These are phyloP conservation scores for Crithidia acanthocephali DNA, from an alignment of 208 protist species.

Conservation along the genomic window DNA sequence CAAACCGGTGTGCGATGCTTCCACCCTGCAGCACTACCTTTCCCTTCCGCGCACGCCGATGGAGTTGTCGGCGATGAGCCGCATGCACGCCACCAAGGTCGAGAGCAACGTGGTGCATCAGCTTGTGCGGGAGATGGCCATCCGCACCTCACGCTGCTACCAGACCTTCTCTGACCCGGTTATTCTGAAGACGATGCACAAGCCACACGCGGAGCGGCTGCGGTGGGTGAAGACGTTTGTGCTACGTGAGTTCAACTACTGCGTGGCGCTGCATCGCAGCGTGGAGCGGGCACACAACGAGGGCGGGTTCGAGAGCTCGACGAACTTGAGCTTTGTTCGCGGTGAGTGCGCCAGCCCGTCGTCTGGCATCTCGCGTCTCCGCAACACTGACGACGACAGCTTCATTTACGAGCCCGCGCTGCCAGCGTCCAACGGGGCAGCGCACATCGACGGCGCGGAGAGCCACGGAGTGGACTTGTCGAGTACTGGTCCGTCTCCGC, in stretches of 20 bases:
- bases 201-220: slow-evolving; percentile 53
- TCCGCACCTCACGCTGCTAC: slow-evolving; percentile 78
- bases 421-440: background rate
- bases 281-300: slow-evolving; percentile 29
- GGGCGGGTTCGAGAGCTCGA: slow-evolving; percentile 27
- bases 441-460: background rate
- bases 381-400: slow-evolving; percentile 27
- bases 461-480: background rate
- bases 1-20: slow-evolving; percentile 17
- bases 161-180: slow-evolving; percentile 54
- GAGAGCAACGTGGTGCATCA: slow-evolving; percentile 31
- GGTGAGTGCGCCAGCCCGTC: slow-evolving; percentile 1
- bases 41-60: slow-evolving; percentile 52
- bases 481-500: background rate
- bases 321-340: slow-evolving; percentile 16
- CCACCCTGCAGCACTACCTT: slow-evolving; percentile 46
- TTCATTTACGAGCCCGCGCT: slow-evolving; percentile 19
- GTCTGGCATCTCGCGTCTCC: slow-evolving; percentile 1
- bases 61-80: slow-evolving; percentile 44
- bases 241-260: slow-evolving; percentile 82
- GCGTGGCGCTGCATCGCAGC: slow-evolving; percentile 50
- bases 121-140: slow-evolving; percentile 59
- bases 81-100: slow-evolving; percentile 23
- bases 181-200: slow-evolving; percentile 40
- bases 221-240: slow-evolving; percentile 56